Percentiles rank a stretch among this genome's conserved stretches.
Evolutionary conservation across 2,329 filamentous ascomycete species (phyloP).

Genomic region (Beauveria sp.): DNA sequence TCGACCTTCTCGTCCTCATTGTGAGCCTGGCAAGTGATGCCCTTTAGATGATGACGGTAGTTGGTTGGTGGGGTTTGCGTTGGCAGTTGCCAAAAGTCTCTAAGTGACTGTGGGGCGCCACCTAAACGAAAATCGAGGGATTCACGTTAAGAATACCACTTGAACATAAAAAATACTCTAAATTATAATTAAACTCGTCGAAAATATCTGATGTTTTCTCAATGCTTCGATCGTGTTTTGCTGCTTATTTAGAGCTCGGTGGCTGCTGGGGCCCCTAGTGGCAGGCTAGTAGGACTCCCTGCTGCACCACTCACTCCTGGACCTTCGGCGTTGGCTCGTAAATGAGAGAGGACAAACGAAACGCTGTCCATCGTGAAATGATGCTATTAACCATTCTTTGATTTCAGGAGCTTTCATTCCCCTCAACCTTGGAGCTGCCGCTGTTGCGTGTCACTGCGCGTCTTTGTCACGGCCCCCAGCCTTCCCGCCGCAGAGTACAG

Average conservation of each 20-base stretch:
- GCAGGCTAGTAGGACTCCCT: background rate
- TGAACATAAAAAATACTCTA: background rate
- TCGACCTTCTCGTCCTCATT: slow-evolving; percentile 32
- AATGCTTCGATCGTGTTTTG: background rate
- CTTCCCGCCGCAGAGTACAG: background rate
- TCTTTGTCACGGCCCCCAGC: background rate
- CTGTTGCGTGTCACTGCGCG: background rate
- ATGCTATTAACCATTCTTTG: background rate
- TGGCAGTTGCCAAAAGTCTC: background rate
- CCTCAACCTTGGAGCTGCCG: background rate
- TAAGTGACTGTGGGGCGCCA: slow-evolving; percentile 3
- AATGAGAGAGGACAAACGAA: background rate
- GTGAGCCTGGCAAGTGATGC: background rate
- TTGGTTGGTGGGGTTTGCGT: background rate
- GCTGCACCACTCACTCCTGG: background rate
- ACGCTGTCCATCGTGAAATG: background rate
- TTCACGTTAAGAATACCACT: background rate
- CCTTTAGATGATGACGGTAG: background rate
- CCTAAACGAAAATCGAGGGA: background rate
- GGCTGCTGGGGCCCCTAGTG: background rate
- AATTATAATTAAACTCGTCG: background rate
- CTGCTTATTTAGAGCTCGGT: background rate
- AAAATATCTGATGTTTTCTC: background rate
- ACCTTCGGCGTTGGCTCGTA: background rate
- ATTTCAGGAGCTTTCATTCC: background rate